A percentile compares a stretch with the other conserved stretches of the same genome.
phyloP scores from a whole-genome alignment of 139 green algal genomes.

The Volvox reticuliferus region DNA sequence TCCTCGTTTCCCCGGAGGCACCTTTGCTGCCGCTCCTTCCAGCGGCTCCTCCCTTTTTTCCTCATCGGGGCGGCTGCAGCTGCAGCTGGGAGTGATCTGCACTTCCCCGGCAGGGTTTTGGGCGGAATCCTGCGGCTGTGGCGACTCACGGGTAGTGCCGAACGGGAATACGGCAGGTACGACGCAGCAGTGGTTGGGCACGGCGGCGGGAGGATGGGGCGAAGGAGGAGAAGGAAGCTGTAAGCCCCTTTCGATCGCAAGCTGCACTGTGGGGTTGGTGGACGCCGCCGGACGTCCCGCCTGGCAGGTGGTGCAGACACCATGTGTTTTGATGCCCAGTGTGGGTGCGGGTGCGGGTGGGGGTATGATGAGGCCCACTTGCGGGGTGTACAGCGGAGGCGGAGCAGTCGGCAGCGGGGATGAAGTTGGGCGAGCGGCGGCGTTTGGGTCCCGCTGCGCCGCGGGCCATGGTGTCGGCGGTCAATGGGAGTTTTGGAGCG shows the following conservation, averaged over 20 bases:
- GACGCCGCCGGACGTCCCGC: neutral
- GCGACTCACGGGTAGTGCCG: neutral
- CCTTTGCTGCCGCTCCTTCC: neutral
- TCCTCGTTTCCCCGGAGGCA: neutral
- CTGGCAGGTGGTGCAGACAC: neutral
- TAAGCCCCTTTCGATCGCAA: neutral
- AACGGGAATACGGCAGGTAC: neutral
- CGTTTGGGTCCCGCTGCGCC: neutral
- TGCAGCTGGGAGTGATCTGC: constrained; percentile 25
- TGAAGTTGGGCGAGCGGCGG: neutral
- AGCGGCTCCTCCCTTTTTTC: neutral
- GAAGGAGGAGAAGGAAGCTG: neutral
- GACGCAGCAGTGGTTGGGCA: neutral
- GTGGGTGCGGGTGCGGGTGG: neutral
- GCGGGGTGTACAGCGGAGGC: neutral
- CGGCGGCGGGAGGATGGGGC: neutral
- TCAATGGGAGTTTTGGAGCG: constrained; percentile 28
- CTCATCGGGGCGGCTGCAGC: constrained; percentile 6
- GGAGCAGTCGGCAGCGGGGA: neutral
- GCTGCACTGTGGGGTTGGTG: neutral
- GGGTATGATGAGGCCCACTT: neutral
- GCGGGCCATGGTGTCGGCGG: neutral
- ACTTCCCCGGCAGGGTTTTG: neutral
- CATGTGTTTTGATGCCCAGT: neutral
- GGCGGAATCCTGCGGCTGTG: neutral